Conservation (phyloP, 306 rosid genomes). For the Echinosophora koreensis region DNA sequence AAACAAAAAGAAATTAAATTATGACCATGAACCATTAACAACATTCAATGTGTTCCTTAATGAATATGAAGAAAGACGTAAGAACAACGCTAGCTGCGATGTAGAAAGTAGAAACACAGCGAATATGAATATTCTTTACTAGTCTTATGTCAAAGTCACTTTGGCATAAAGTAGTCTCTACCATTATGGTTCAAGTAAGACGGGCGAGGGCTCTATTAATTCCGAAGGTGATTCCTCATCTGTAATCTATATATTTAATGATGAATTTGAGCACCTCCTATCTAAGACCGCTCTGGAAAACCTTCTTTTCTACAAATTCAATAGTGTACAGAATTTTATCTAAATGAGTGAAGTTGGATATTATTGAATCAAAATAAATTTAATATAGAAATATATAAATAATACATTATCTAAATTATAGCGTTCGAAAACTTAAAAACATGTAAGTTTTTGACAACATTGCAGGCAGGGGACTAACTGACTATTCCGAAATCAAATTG, state of each 20-base stretch:
- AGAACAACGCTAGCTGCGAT: slow-evolving; percentile 41
- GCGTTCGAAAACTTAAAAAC: too few species aligned
- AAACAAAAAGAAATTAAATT: slow-evolving; percentile 7
- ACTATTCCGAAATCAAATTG: too few species aligned
- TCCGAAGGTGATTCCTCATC: not conserved
- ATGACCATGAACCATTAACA: slow-evolving; percentile 37
- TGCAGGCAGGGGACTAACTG: too few species aligned
- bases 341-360: too few species aligned
- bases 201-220: not conserved
- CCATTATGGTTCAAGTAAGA: slow-evolving; percentile 8
- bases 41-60: slow-evolving; percentile 26
- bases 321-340: not conserved
- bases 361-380: too few species aligned
- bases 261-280: not conserved
- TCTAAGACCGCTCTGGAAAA: not conserved
- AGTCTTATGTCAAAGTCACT: slow-evolving; percentile 47
- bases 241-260: not conserved
- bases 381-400: too few species aligned
- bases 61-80: slow-evolving; percentile 33
- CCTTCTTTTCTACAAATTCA: not conserved
- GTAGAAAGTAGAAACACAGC: slow-evolving; percentile 21
- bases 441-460: too few species aligned
- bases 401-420: too few species aligned
- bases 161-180: slow-evolving; percentile 34
- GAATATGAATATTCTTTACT: slow-evolving; percentile 36